phyloP scores from a whole-genome alignment of 768 basidiomycete species.

The Boletus vinaceobasis region DNA sequence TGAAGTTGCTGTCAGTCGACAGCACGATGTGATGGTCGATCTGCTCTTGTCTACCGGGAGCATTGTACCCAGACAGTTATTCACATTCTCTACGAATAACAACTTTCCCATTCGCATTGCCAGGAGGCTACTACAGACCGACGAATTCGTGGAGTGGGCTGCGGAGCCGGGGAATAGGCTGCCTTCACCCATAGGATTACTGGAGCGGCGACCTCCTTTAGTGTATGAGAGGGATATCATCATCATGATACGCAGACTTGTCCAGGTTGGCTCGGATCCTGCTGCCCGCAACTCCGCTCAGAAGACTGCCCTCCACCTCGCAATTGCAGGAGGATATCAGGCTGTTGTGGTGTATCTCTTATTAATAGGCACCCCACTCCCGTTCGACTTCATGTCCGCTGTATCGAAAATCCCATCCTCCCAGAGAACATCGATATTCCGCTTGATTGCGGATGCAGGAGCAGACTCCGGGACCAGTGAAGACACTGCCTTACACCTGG shows the following conservation, averaged over 20 bases:
- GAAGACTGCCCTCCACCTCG: conserved; percentile 1
- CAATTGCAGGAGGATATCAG: conserved; percentile 1
- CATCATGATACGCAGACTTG: conserved; percentile 4
- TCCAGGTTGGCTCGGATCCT: conserved; percentile 2
- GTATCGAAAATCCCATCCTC: background rate
- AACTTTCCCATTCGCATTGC: conserved; percentile 3
- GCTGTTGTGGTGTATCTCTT: background rate
- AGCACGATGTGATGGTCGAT: background rate
- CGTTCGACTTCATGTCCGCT: background rate
- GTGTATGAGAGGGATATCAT: conserved; percentile 5
- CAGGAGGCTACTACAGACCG: conserved; percentile 4
- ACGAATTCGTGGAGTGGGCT: conserved; percentile 10
- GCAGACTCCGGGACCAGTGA: background rate
- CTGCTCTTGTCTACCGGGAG: conserved; percentile 1
- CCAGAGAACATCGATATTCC: background rate
- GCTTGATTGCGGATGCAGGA: background rate
- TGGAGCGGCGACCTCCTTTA: conserved; percentile 1
- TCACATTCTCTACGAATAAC: background rate
- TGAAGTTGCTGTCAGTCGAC: conserved; percentile 5
- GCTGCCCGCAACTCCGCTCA: background rate
- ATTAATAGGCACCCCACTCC: background rate
- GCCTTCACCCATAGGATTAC: background rate
- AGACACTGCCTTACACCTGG: background rate
- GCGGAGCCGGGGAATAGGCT: background rate
- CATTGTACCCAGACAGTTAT: background rate